Evolutionary conservation across 164 flowering plant species (phyloP), one percentile per base, ranked within the genome.

Genomic region (Litsea cubeba): DNA sequence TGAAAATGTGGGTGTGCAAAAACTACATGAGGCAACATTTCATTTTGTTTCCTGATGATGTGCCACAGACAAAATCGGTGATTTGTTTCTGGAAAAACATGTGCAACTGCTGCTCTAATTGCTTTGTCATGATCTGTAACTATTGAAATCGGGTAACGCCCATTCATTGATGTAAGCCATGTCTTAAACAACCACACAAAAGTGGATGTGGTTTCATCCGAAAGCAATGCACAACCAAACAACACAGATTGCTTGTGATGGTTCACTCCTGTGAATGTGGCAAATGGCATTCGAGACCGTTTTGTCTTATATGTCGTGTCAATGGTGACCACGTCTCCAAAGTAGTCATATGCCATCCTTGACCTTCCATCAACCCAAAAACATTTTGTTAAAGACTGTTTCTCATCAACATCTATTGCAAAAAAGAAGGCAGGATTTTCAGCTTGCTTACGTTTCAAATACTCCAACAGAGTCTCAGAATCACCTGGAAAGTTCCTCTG

Each of bases 171-270:
- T 46, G 46, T 15, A 3, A 76, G 40, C 74, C 74, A 71, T 22
- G 62, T 66, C 69, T 65, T 76, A 57, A 76, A 76, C 25, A 71
- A 26, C 78, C 78, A 76, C 26, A 70, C 51, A 51, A 71, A 76
- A 24, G 78, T 35, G 5, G 57, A 58, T 50, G 25, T 51, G 2
- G 50, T 28, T 35, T 51, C 78, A 65, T 71, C 70, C 65, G 71
- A 20, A 71, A 76, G 40, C 25, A 76, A 26, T 25, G 64, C 69
- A 71, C 74, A 63, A 26, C 78, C 78, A 65, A 76, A 25, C 23
- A 74, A 68, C 26, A 74, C 71, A 20, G 70, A 23, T 28, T 66
- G 71, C 25, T 54, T 30, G 28, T 74, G 76, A 65, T 74, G 70
- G 49, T 74, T 74, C 6, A 74, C 23, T 32, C 76, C 76, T 15